Evolutionary conservation across 140 eudicot genomes (phyloP), one percentile per base, ranked within the genome.

Genomic region (Erigeron philadelphicus): DNA sequence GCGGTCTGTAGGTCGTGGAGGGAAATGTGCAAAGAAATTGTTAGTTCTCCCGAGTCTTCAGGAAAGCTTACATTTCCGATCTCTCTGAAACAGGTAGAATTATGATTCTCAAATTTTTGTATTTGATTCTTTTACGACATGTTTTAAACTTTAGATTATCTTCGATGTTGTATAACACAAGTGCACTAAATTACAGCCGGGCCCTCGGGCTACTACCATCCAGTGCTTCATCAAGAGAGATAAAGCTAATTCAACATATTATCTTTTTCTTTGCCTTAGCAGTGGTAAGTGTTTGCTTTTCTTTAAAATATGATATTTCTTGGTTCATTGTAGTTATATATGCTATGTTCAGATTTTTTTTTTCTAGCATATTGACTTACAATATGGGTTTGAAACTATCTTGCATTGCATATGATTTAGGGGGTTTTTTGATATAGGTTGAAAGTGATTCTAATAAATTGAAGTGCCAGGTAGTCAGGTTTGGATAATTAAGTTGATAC

Each of bases 211-310:
- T 79, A 91, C 89, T 71, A 72, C 84, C 60, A 86, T 91, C 52
- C 96, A 91, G 73, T 91, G 97, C 77, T 88, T 86, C 72, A 90
- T 90, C 57, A 90, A 88, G 88, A 85, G 97, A 70, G 87, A 90
- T 73, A 90, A 79, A 77, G 77, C 95, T 18, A 90, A 86, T 58
- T 80, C 83, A 43, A 90, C 96, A 0, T 90, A 90, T 76, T 88
- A 81, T 76, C 86, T 90, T 54, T 90, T 78, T 83, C 95, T 90
- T 73, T 88, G 90, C 76, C 89, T 90, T 43, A 86, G 97, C 70
- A 95, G 84, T 74, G 87, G 97, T 84, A 77, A 72, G 81, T 67
- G 19, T 64, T 67, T 31, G 3, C 56, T 44, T 42, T 38, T 31
- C 5, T 5, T 69, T 41, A 9, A 43, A 9, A 18, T 23, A 55